phyloP scores from a whole-genome alignment of 371 early-diverging fungal species.

The Zopfochytrium polystomum region DNA sequence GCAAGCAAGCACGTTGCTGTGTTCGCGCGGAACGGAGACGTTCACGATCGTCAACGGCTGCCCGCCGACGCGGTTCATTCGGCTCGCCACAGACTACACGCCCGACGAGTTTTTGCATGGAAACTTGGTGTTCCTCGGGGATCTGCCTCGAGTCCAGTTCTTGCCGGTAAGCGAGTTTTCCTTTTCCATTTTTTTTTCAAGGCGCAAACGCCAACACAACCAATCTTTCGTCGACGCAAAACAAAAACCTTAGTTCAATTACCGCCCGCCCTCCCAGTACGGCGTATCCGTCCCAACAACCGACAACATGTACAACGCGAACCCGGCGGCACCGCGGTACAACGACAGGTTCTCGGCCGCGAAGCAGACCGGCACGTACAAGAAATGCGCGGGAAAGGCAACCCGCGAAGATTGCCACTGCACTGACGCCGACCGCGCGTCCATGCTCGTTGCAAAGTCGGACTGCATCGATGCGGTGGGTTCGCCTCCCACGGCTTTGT shows the following conservation, averaged over 20 bases:
- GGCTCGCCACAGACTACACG: neutral
- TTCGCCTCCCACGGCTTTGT: no score
- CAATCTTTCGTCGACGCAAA: no score
- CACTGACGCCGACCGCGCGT: constrained; percentile 9
- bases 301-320: constrained; percentile 31
- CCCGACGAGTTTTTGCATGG: constrained; percentile 11
- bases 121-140: constrained; percentile 3
- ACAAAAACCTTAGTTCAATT: no score
- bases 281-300: constrained; percentile 30
- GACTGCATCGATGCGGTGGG: constrained; percentile 32
- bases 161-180: constrained; percentile 18
- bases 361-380: constrained; percentile 26
- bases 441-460: constrained; percentile 15
- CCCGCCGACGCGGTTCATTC: constrained; percentile 11
- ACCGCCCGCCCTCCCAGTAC: constrained; percentile 34
- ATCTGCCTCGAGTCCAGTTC: constrained; percentile 2
- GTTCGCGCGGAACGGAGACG: no score
- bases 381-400: constrained; percentile 18
- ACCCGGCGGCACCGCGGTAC: constrained; percentile 26
- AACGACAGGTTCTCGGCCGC: constrained; percentile 25
- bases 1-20: no score
- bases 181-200: neutral
- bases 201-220: no score
- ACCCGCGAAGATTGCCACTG: constrained; percentile 24
- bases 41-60: no score